These are phyloP conservation scores for Hypericum androsaemum DNA, from an alignment of 345 rosid species.

Conservation along the genomic window DNA sequence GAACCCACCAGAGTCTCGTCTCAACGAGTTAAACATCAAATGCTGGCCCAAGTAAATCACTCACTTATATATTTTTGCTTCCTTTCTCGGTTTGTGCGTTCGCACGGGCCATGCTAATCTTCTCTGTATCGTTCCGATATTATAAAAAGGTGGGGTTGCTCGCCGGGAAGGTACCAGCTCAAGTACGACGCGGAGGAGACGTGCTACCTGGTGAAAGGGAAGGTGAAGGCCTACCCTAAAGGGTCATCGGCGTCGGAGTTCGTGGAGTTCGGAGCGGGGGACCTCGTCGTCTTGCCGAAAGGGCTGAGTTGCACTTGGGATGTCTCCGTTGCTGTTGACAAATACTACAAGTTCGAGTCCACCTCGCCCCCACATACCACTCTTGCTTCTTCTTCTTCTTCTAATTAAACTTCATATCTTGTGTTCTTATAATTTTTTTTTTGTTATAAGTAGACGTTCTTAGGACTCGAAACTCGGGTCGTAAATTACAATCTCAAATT, in stretches of 20 bases:
- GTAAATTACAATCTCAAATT: too few species aligned
- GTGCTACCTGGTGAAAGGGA: conserved; percentile 70
- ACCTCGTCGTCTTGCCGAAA: conserved; percentile 72
- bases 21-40: conserved; percentile 69
- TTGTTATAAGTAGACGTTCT: too few species aligned
- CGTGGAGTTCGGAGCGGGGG: conserved; percentile 91
- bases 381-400: conserved; percentile 3
- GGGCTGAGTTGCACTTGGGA: conserved; percentile 95
- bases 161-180: conserved; percentile 75
- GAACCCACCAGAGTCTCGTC: conserved; percentile 57
- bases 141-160: conserved; percentile 71
- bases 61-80: not conserved
- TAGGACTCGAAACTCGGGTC: too few species aligned
- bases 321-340: conserved; percentile 73
- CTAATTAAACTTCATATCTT: not conserved
- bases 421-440: not conserved
- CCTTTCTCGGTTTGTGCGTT: not conserved
- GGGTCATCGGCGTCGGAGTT: conserved; percentile 40
- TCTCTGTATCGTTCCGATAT: not conserved
- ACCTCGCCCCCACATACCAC: conserved; percentile 17
- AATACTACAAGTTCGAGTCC: conserved; percentile 68
- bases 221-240: conserved; percentile 60
- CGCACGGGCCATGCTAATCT: not conserved
- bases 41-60: conserved; percentile 85
- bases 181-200: conserved; percentile 87